Evolutionary conservation across 192 early-diverging fungal species (phyloP).

Genomic region (Oehlia diaphana): DNA sequence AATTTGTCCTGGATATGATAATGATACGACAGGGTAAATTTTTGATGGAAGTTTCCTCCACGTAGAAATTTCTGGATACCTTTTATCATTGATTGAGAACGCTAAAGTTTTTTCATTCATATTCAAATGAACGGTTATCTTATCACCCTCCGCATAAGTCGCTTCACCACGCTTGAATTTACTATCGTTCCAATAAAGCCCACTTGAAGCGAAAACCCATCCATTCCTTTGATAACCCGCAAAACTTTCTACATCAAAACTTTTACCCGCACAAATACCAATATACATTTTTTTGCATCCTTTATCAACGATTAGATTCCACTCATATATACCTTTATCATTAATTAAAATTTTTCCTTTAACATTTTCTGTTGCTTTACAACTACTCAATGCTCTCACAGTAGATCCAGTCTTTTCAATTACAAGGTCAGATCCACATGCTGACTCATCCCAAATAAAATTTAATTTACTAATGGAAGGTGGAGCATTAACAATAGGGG

Average conservation of each 20-base stretch:
- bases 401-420: neutral
- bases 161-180: neutral
- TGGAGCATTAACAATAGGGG: neutral
- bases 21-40: slow-evolving; percentile 19
- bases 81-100: slow-evolving; percentile 25
- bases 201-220: slow-evolving; percentile 1
- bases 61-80: neutral
- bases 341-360: neutral
- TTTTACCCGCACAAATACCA: slow-evolving; percentile 1
- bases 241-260: slow-evolving; percentile 7
- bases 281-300: neutral
- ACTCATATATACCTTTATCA: slow-evolving; percentile 1
- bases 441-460: neutral
- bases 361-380: neutral
- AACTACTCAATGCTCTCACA: neutral
- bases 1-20: neutral
- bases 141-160: neutral
- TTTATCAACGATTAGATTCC: slow-evolving; percentile 20
- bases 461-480: neutral
- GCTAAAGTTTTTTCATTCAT: slow-evolving; percentile 18
- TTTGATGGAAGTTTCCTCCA: slow-evolving; percentile 17
- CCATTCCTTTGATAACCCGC: neutral
- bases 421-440: neutral
- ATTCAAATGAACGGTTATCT: slow-evolving; percentile 24
- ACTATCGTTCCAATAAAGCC: neutral